A percentile compares a stretch with the other conserved stretches of the same genome.
Evolutionary conservation across 192 early-diverging fungal species (phyloP).

Genomic region (Coemansia reversa): DNA sequence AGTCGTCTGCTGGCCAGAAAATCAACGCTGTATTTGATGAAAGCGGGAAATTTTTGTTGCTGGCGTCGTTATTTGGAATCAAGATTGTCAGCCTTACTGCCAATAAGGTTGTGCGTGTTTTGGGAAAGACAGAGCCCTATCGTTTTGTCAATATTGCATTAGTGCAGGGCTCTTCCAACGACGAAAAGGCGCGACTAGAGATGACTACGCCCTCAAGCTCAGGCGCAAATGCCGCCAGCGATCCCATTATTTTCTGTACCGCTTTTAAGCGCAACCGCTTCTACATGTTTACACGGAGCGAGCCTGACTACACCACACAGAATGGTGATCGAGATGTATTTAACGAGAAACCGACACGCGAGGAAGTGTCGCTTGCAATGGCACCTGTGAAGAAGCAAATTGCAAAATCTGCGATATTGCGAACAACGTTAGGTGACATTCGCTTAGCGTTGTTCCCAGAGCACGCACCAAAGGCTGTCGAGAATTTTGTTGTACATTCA

Average conservation of each 20-base stretch:
- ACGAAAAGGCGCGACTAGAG: background rate
- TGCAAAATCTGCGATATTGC: slow-evolving; percentile 74
- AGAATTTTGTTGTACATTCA: slow-evolving; percentile 89
- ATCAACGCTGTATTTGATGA: slow-evolving; percentile 92
- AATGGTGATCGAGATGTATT: slow-evolving; percentile 87
- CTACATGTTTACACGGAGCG: slow-evolving; percentile 86
- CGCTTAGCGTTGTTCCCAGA: slow-evolving; percentile 86
- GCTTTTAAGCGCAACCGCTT: slow-evolving; percentile 91
- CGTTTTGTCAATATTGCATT: slow-evolving; percentile 87
- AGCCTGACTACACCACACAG: slow-evolving; percentile 63
- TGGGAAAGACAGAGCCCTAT: slow-evolving; percentile 91
- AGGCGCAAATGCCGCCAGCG: slow-evolving; percentile 58
- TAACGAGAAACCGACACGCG: slow-evolving; percentile 94
- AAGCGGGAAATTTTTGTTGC: slow-evolving; percentile 83
- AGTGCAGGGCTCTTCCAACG: slow-evolving; percentile 67
- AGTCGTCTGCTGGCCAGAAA: slow-evolving; percentile 62
- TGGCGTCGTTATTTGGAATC: slow-evolving; percentile 91
- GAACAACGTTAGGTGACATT: slow-evolving; percentile 92
- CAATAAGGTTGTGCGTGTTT: slow-evolving; percentile 78
- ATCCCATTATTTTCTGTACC: slow-evolving; percentile 90
- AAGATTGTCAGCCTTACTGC: slow-evolving; percentile 87
- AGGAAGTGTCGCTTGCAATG: slow-evolving; percentile 90
- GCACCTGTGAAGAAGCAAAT: slow-evolving; percentile 60
- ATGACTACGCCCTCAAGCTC: slow-evolving; percentile 84
- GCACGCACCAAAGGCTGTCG: slow-evolving; percentile 76